A percentile compares a stretch with the other conserved stretches of the same genome.
phyloP scores from a whole-genome alignment of 2,329 filamentous ascomycete species.

The Metarhizium brunneum region DNA sequence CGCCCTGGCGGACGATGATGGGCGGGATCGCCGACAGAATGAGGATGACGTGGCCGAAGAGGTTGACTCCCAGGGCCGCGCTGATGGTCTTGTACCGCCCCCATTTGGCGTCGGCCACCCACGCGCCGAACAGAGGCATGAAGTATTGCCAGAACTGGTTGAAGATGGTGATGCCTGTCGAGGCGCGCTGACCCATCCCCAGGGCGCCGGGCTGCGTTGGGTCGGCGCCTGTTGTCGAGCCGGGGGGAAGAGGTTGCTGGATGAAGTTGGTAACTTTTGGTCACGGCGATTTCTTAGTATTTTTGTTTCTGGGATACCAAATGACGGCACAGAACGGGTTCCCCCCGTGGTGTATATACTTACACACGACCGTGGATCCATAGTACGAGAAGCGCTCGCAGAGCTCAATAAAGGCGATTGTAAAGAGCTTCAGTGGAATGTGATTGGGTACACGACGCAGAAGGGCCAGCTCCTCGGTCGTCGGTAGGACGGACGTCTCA shows the following conservation, averaged over 20 bases:
- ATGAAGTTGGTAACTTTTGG: slow-evolving; percentile 48
- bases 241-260: slow-evolving; percentile 41
- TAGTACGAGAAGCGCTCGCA: slow-evolving; percentile 76
- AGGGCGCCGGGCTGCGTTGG: slow-evolving; percentile 38
- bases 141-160: slow-evolving; percentile 55
- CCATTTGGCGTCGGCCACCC: slow-evolving; percentile 58
- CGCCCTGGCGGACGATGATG: slow-evolving; percentile 48
- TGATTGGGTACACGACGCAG: slow-evolving; percentile 53
- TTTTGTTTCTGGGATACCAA: too few species aligned
- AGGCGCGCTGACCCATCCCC: slow-evolving; percentile 45
- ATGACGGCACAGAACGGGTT: too few species aligned
- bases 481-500: slow-evolving; percentile 29
- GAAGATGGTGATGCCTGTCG: slow-evolving; percentile 36
- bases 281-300: too few species aligned
- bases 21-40: slow-evolving; percentile 54
- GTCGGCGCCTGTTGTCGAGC: slow-evolving; percentile 44
- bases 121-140: slow-evolving; percentile 47
- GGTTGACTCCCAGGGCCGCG: slow-evolving; percentile 54
- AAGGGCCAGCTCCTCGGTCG: slow-evolving; percentile 50
- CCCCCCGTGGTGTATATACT: not conserved
- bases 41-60: slow-evolving; percentile 57
- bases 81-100: slow-evolving; percentile 68
- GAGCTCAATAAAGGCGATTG: slow-evolving; percentile 63
- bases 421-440: slow-evolving; percentile 58
- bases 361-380: slow-evolving; percentile 57